Base-by-base conservation (phyloP, 345 rosid genomes). In the Anacardium occidentale region DNA sequence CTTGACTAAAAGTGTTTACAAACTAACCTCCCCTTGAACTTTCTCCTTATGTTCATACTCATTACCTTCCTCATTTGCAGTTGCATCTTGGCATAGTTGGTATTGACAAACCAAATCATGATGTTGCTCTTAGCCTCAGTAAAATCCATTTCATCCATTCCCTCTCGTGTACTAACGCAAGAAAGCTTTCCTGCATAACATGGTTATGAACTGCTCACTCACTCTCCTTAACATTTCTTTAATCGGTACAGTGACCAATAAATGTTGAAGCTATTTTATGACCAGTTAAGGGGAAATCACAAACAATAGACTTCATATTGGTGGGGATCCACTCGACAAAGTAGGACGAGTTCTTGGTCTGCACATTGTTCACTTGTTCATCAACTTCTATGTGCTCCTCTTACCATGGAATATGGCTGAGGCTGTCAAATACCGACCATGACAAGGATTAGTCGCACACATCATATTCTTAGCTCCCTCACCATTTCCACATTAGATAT, bases 171-270 rank as follows among this genome's bases (percentile, higher is more conserved):
- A 54, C 40, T 73, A 77, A 7, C 40, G 52, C 52, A 63, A 42
- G 45, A 63, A 63, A 3, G 48, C 69, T 59, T 73, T 51, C 34
- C 68, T 10, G 53, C 79, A 55, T 62, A 26, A 75, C 80, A 11
- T 58, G 44, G 45, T 13, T 5, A 51, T 63, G 29, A 63, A 63
- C 9, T 63, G 51, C 8, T 63, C 51, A 4, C 51, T 20, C 45
- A 58, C 37, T 7, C 62, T 15, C 37, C 37, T 58, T 7, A 58
- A 58, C 37, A 58, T 12, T 18, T 58, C 62, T 7, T 58, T 37
- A 12, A 58, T 58, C 3, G 62, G 62, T 58, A 9, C 37, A 58
- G 62, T 58, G 24, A 1, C 62, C 62, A 26, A 58, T 58, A 18
- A 58, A 58, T 0, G 62, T 58, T 0, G 62, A 24, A 13, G 62